phyloP scores from a whole-genome alignment of 192 early-diverging fungal species.

The Gaertneriomyces sp. region DNA sequence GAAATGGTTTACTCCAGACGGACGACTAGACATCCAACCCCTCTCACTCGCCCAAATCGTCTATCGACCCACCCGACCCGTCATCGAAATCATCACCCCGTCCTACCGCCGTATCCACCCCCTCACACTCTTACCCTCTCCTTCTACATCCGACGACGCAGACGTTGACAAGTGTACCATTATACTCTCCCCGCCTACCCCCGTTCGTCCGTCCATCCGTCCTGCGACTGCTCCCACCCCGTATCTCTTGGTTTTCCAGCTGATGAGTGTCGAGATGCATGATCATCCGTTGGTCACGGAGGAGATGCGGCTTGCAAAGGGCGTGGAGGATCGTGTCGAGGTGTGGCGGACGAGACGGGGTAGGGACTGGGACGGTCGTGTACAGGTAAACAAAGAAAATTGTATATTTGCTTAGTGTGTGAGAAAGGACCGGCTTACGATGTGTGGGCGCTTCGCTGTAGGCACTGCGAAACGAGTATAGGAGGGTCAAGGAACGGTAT shows the following conservation, averaged over 20 bases:
- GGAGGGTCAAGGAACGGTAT: too few relatives aligned
- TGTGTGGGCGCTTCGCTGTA: too few relatives aligned
- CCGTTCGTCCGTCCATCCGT: conserved; percentile 12
- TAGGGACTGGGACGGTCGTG: neutral
- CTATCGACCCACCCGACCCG: conserved; percentile 5
- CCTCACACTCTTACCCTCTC: neutral
- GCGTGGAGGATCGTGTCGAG: conserved; percentile 36
- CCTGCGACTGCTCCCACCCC: conserved; percentile 10
- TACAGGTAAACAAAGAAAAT: neutral
- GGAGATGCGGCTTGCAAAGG: conserved; percentile 38
- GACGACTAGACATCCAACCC: neutral
- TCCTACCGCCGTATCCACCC: conserved; percentile 1
- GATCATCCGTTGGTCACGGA: conserved; percentile 51
- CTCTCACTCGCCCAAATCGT: neutral
- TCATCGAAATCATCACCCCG: neutral
- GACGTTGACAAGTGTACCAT: neutral
- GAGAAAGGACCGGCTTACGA: too few relatives aligned
- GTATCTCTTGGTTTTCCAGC: conserved; percentile 12
- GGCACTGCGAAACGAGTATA: too few relatives aligned
- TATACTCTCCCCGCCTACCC: neutral
- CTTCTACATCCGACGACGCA: neutral
- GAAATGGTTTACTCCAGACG: conserved; percentile 10
- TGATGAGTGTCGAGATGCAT: conserved; percentile 40
- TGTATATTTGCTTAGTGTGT: too few relatives aligned
- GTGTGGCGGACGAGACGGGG: conserved; percentile 29